Evolutionary conservation across 305 asterid genomes (phyloP).

Genomic region (Solanum hybrid): DNA sequence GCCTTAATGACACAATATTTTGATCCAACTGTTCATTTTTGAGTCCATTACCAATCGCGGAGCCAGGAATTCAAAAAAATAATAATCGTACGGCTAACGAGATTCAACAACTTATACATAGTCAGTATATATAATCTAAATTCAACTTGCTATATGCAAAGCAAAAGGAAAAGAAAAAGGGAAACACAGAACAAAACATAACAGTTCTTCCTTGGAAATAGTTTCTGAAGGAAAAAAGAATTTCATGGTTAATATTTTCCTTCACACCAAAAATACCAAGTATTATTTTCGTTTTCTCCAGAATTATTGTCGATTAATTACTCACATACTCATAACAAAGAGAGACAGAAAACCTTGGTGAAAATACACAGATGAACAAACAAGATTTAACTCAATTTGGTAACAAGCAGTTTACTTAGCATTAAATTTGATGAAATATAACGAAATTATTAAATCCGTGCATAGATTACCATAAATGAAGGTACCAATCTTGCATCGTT

Average conservation of each 20-base stretch:
- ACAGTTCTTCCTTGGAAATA: background rate
- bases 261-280: background rate
- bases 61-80: background rate
- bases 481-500: background rate
- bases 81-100: background rate
- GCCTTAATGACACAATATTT: background rate
- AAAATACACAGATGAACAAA: background rate
- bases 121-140: background rate
- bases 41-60: background rate
- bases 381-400: background rate
- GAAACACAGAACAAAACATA: background rate
- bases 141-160: background rate
- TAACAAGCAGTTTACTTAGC: background rate
- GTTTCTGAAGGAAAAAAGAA: background rate
- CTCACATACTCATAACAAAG: background rate
- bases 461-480: background rate
- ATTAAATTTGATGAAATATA: background rate
- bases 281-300: background rate
- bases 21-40: background rate
- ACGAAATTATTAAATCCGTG: background rate
- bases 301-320: background rate
- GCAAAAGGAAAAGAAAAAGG: background rate
- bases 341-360: background rate
- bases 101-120: background rate
- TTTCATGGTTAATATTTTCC: background rate